Base-by-base conservation (phyloP, 495 filamentous ascomycete genomes). In the Recurvomyces mirabilis region DNA sequence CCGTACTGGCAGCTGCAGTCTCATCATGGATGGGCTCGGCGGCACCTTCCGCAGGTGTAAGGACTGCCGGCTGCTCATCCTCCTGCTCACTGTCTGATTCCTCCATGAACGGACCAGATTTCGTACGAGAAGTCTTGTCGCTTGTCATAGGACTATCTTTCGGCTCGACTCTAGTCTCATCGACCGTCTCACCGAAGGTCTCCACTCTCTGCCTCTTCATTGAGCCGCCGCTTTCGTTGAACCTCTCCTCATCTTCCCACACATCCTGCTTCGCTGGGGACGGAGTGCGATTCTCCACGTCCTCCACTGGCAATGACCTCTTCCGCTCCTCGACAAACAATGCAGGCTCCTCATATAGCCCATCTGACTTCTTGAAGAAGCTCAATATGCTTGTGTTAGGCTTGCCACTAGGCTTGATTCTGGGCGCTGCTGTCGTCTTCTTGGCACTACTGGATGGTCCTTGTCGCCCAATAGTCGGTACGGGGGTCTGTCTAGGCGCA, bases 321-420 rank as follows among this genome's bases (percentile, higher is more conserved):
- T n/a, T n/a, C 60, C 54, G 34, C 60, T 60, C 50, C 60, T 62
- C 43, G 55, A 56, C 41, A 47, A 69, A 51, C 54, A 65, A 49
- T 19, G 36, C 57, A 19, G 49, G 55, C 38, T 60, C 60, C 15
- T 64, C 58, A 15, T 67, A 56, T 9, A 47, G 42, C 5, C 38
- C 35, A 40, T 82, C 74, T 0, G 74, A 68, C 61, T 86, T 91
- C 64, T 84, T 79, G 65, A 91, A 91, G 60, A 87, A 91, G 47
- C 64, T 81, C 45, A 87, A 58, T 36, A 94, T 93, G 51, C 79
- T 93, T 10, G 66, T 68, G 60, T 91, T 93, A 5, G 70, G 53
- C 48, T 73, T 75, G 1, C 26, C 25, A 38, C 57, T 57, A 40
- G 7, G 59, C 56, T 64, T 69, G 10, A 26, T 50, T 36, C 58